Evolutionary conservation across 2,329 filamentous ascomycete species (phyloP), one percentile per base, ranked within the genome.

Genomic region (Mycocentrospora acerina): DNA sequence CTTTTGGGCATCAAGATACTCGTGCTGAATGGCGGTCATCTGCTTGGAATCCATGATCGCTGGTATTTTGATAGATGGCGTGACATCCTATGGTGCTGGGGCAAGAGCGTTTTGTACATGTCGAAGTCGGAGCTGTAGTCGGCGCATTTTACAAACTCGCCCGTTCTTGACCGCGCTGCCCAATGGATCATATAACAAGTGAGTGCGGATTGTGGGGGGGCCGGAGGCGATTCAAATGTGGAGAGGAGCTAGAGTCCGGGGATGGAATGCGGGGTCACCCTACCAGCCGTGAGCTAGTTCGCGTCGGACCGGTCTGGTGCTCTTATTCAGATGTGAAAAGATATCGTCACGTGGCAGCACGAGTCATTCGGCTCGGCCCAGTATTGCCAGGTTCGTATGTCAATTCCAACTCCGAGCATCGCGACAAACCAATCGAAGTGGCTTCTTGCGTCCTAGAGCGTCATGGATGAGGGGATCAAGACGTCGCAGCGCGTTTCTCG

Each of bases 151-250:
- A n/a, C n/a, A n/a, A 27, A 22, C 40, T 46, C 43, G 26, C 32
- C 43, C 43, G 40, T 33, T 32, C 40, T 46, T 25, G 22, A 34
- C 43, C 43, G 43, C 15, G 14, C 26, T 32, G 35, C 22, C 40
- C 43, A 46, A 46, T 44, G 7, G 24, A 25, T 7, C 31, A 34
- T 27, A n/a, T n/a, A n/a, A n/a, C n/a, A n/a, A 37, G 13, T 14
- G 18, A 29, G 26, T 14, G 22, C 44, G 40, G 40, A 37, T 46
- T 46, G 44, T 46, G 40, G 40, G 40, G 44, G 44, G 27, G 17
- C 29, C 37, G 37, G 37, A 32, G 29, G 41, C 15, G 13, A 17
- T 37, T 37, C n/a, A n/a, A 14, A 27, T 38, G 13, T 33, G 40
- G 27, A 37, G 40, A 36, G 35, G 24, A 30, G 10, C n/a, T n/a